A percentile compares a stretch with the other conserved stretches of the same genome.
These are phyloP conservation scores for Talaromyces sp. DNA, from an alignment of 2,329 filamentous ascomycete genomes.

Conservation along the genomic window DNA sequence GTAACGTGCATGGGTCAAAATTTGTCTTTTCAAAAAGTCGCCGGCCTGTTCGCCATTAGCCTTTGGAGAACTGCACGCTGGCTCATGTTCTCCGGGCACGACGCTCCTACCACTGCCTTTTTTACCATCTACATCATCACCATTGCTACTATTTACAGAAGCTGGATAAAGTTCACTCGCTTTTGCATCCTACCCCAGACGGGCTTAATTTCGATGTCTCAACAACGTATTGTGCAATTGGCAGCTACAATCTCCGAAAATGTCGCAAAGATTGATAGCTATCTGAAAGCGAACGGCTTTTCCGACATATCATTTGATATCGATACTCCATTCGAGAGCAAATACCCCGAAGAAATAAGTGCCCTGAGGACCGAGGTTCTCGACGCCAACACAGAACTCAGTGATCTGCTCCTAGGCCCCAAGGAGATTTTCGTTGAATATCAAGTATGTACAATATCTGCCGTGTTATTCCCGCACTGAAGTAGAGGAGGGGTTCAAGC, in stretches of 20 bases:
- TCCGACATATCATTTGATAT: neutral
- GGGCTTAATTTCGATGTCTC: neutral
- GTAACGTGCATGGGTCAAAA: no score
- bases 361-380: neutral
- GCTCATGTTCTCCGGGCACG: neutral
- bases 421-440: slow-evolving; percentile 4
- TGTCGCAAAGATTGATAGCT: neutral
- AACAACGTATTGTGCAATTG: neutral
- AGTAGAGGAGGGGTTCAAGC: neutral
- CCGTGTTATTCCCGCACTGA: neutral
- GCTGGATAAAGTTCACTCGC: neutral
- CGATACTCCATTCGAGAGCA: neutral
- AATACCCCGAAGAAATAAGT: neutral
- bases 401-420: slow-evolving; percentile 2
- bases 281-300: neutral
- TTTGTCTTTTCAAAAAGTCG: neutral
- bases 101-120: neutral
- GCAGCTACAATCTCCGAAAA: neutral
- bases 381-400: slow-evolving; percentile 2
- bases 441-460: neutral
- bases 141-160: neutral
- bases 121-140: neutral
- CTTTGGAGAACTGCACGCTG: neutral
- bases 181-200: neutral
- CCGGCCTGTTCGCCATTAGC: neutral